Conservation (phyloP, 495 filamentous ascomycete species). For the Neurospora sp. region DNA sequence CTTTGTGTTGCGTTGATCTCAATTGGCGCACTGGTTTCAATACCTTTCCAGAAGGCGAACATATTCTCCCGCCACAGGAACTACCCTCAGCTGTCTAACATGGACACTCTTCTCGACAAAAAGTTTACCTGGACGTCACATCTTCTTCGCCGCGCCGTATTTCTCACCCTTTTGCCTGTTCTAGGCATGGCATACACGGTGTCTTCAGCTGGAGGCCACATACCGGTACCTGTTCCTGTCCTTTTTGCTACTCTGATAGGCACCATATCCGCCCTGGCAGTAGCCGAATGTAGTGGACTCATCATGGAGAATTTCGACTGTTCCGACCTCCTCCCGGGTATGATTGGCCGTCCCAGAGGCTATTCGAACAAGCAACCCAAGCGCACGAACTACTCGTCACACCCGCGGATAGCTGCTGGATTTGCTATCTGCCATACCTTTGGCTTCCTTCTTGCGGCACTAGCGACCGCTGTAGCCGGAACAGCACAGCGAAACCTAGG, state of each 20-base stretch:
- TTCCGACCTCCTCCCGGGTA: conserved; percentile 54
- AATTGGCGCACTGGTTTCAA: conserved; percentile 53
- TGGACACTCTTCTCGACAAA: conserved; percentile 44
- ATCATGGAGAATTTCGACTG: conserved; percentile 77
- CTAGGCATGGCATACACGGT: conserved; percentile 55
- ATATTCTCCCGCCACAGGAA: conserved; percentile 53
- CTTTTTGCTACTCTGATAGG: conserved; percentile 56
- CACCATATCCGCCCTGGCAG: conserved; percentile 58
- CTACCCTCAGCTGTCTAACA: conserved; percentile 43
- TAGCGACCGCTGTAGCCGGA: conserved; percentile 53
- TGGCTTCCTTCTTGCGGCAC: conserved; percentile 54
- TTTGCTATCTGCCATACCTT: conserved; percentile 59
- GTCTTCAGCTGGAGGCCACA: conserved; percentile 45
- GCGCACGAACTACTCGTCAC: conserved; percentile 55
- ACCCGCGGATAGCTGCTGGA: conserved; percentile 60
- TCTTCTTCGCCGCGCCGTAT: conserved; percentile 54
- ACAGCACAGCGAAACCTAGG: conserved; percentile 49
- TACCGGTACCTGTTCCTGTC: conserved; percentile 51
- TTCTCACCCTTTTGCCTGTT: conserved; percentile 53
- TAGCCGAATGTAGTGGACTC: conserved; percentile 64
- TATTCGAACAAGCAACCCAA: conserved; percentile 39
- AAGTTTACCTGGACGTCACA: conserved; percentile 56
- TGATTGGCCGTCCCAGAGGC: conserved; percentile 45
- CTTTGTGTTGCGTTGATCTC: conserved; percentile 51
- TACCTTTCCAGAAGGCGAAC: conserved; percentile 61